Evolutionary conservation across 1,139 yeast species (phyloP).

Genomic region (Taphrina flavorubra): DNA sequence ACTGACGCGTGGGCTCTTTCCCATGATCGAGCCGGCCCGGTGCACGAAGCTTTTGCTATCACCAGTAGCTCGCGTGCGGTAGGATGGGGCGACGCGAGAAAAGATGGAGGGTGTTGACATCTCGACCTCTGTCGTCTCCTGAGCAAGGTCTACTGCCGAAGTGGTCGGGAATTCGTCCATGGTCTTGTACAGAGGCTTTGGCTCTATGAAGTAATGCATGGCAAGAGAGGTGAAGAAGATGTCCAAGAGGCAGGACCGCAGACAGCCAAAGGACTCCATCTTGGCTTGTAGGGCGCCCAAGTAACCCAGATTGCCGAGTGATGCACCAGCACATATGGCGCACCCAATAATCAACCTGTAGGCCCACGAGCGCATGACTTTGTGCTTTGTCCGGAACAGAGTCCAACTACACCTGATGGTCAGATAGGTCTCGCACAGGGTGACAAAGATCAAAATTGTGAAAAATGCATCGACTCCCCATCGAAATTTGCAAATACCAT

Average conservation of each 20-base stretch:
- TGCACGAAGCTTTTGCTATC: neutral
- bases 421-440: neutral
- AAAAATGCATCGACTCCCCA: slow-evolving; percentile 3
- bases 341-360: slow-evolving; percentile 6
- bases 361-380: slow-evolving; percentile 17
- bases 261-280: slow-evolving; percentile 1
- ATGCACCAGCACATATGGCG: neutral
- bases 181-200: slow-evolving; percentile 6
- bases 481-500: neutral
- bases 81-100: slow-evolving; percentile 7
- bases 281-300: neutral
- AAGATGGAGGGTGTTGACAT: slow-evolving; percentile 1
- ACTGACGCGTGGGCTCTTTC: neutral
- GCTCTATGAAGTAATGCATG: slow-evolving; percentile 9
- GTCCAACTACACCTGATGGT: slow-evolving; percentile 8
- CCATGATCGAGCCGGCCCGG: neutral
- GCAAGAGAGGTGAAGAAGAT: neutral
- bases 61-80: neutral
- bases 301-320: slow-evolving; percentile 6
- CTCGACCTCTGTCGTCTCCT: neutral
- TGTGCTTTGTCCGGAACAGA: slow-evolving; percentile 2
- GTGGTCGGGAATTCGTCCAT: neutral
- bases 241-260: slow-evolving; percentile 1
- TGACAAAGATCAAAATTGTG: neutral
- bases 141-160: neutral